Percentiles rank a stretch among this genome's conserved stretches.
These are phyloP conservation scores for Phytophthora brassicae DNA, from an alignment of 352 stramenopile genomes.

Conservation along the genomic window DNA sequence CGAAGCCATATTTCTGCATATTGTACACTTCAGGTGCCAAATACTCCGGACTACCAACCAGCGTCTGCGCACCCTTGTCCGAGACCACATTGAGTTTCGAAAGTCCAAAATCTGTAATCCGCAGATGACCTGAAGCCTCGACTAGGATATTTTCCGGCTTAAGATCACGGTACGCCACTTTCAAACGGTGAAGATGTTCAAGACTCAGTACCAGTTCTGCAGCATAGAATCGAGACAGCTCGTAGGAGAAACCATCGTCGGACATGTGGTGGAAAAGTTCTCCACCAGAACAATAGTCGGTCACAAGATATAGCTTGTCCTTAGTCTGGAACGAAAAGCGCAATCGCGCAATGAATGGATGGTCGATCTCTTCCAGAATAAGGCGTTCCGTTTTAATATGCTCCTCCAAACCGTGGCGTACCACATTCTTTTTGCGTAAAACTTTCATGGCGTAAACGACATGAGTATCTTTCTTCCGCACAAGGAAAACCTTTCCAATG, in stretches of 20 bases:
- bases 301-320: constrained; percentile 88
- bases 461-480: constrained; percentile 86
- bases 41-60: constrained; percentile 90
- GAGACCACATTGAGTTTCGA: constrained; percentile 79
- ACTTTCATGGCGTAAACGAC: constrained; percentile 98
- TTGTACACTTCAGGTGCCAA: constrained; percentile 85
- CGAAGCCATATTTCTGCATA: constrained; percentile 77
- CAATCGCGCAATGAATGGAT: constrained; percentile 98
- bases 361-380: constrained; percentile 96
- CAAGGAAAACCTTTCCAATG: constrained; percentile 91
- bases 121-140: constrained; percentile 91
- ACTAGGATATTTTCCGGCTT: constrained; percentile 97
- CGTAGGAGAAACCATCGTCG: constrained; percentile 76
- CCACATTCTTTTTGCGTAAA: constrained; percentile 95
- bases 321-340: constrained; percentile 97
- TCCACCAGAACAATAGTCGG: constrained; percentile 91
- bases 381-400: constrained; percentile 97
- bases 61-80: constrained; percentile 64
- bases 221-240: constrained; percentile 92
- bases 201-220: constrained; percentile 95
- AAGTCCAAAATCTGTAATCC: constrained; percentile 96
- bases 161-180: constrained; percentile 97
- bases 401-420: constrained; percentile 92
- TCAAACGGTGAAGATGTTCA: constrained; percentile 93
- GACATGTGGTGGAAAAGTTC: constrained; percentile 99